These are phyloP conservation scores for Vaccinium corymbosum DNA, from an alignment of 148 eudicot genomes.

Conservation along the genomic window DNA sequence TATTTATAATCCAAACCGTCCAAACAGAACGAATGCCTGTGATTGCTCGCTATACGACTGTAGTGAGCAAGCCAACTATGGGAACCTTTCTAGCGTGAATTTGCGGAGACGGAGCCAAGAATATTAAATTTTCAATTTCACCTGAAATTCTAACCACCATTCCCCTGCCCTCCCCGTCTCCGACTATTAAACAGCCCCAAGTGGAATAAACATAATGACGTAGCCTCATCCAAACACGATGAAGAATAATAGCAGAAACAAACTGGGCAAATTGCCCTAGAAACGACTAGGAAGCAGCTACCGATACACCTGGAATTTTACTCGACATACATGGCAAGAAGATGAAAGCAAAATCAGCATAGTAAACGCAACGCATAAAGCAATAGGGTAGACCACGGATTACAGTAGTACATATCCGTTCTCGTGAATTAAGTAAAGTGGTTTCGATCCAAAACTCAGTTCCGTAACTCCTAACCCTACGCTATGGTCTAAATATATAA, in stretches of 20 bases:
- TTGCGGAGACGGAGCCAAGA: neutral
- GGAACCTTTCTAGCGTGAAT: neutral
- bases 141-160: neutral
- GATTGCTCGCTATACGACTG: too few relatives aligned
- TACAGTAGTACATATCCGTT: neutral
- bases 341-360: neutral
- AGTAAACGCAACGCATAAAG: too few relatives aligned
- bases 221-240: neutral
- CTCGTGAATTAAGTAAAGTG: neutral
- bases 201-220: neutral
- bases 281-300: neutral
- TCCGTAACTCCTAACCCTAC: neutral
- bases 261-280: neutral
- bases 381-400: too few relatives aligned
- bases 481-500: constrained; percentile 6
- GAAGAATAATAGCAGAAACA: neutral
- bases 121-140: neutral
- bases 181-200: too few relatives aligned
- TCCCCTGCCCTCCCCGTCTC: too few relatives aligned
- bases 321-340: neutral
- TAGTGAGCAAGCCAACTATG: too few relatives aligned
- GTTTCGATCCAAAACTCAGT: neutral
- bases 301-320: neutral
- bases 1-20: too few relatives aligned
- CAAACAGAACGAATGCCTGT: too few relatives aligned